Evolutionary conservation across 371 early-diverging fungal species (phyloP), one percentile per base, ranked within the genome.

Genomic region (Mycotypha africana): DNA sequence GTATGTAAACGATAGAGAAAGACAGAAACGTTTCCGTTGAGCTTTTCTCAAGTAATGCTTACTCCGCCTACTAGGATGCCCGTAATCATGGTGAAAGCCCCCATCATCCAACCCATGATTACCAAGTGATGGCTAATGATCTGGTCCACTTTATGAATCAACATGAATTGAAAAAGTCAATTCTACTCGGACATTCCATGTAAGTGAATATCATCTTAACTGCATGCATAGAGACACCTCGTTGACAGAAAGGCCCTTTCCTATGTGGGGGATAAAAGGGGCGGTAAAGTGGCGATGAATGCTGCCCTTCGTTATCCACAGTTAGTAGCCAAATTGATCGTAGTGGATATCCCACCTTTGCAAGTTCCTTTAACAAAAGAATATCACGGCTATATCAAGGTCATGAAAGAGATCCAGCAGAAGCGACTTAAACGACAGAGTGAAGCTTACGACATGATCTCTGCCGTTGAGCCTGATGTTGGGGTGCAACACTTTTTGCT

Each of bases 11-110:
- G n/a, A n/a, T n/a, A n/a, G n/a, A n/a, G n/a, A n/a, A n/a, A n/a
- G n/a, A n/a, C n/a, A n/a, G n/a, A n/a, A n/a, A n/a, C n/a, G n/a
- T n/a, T n/a, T n/a, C n/a, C n/a, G n/a, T n/a, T n/a, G n/a, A n/a
- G n/a, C n/a, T n/a, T n/a, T n/a, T n/a, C n/a, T n/a, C n/a, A n/a
- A n/a, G n/a, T n/a, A n/a, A n/a, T n/a, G n/a, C n/a, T n/a, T n/a
- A n/a, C n/a, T n/a, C n/a, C n/a, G n/a, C n/a, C n/a, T n/a, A n/a
- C n/a, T 43, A 82, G 81, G 97, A 97, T 65, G 72, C 92, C 54
- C 79, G 96, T 31, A 95, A 97, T 65, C 97, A 97, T 57, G 97
- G 97, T 23, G 92, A 91, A 21, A 90, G 91, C 46, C 85, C 85
- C 3, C 95, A 93, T 50, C 38, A 57, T 14, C 37, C 49, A 0